Percentiles rank a stretch among this genome's conserved stretches.
These are phyloP conservation scores for Pecoramyces ruminantium DNA, from an alignment of 192 early-diverging fungal species.

Conservation along the genomic window DNA sequence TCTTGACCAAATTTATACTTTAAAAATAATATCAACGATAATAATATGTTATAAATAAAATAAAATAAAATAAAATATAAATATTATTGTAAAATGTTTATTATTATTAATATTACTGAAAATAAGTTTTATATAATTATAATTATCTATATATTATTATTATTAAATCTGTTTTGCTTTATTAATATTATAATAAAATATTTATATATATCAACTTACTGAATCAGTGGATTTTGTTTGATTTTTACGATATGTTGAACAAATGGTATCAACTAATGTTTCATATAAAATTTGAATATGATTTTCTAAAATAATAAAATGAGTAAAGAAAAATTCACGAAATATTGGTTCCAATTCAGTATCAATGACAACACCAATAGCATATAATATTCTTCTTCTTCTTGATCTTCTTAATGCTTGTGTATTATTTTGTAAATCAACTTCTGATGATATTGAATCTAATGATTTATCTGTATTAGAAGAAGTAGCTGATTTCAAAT, in stretches of 20 bases:
- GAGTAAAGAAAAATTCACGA: conserved; percentile 14
- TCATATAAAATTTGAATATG: conserved; percentile 7
- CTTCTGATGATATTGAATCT: not conserved
- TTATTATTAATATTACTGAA: too few species aligned
- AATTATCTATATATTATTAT: too few species aligned
- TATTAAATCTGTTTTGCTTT: too few species aligned
- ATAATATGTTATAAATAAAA: too few species aligned
- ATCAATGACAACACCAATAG: conserved; percentile 7
- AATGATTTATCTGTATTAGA: conserved; percentile 2
- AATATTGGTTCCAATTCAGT: not conserved
- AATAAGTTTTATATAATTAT: too few species aligned
- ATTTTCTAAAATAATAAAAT: conserved; percentile 9
- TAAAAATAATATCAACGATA: too few species aligned
- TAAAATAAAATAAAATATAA: too few species aligned
- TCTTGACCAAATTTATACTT: not conserved
- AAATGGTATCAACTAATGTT: conserved; percentile 1
- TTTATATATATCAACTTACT: not conserved
- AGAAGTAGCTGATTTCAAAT: conserved; percentile 1
- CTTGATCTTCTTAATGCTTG: conserved; percentile 4
- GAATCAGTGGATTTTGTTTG: not conserved
- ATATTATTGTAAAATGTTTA: too few species aligned
- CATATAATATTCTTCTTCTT: conserved; percentile 5
- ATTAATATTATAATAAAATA: too few species aligned
- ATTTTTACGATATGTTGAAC: not conserved
- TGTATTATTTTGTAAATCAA: conserved; percentile 1